Base-by-base conservation (phyloP, 1,284 basidiomycete species). In the Trametes polyzona region DNA sequence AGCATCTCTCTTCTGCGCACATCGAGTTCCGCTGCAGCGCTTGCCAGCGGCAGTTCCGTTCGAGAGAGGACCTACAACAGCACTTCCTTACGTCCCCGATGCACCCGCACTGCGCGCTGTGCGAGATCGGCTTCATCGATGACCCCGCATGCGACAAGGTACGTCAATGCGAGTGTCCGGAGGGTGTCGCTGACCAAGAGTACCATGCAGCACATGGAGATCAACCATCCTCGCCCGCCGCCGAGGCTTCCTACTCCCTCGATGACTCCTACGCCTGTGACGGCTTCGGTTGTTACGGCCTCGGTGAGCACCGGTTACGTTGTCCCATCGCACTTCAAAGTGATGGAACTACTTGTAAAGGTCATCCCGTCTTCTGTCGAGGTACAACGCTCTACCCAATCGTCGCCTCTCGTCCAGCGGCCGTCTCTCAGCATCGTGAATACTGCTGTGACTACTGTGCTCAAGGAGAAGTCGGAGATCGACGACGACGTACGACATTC, bases 1-100 rank as follows among this genome's bases (percentile, higher is more conserved):
- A 67, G 66, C 66, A 67, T 29, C 39, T 65, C 12, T 46, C 55
- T 17, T 30, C 42, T 8, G 50, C 55, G 3, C 66, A 66, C 36
- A 47, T 61, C 1, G 57, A 57, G 21, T 23, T 44, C 2, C 51
- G 47, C 5, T 65, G 61, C 33, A 41, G 33, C 12, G 46, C 29
- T 11, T 65, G 65, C 54, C 48, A 33, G 21, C 40, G 59, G 11
- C 62, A 59, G 26, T 46, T 64, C 21, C 47, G 55, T 4, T 42
- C 50, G 1, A 42, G 40, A 1, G 63, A 63, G 8, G 52, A 62
- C 2, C 37, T 63, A 17, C 50, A 59, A 19, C 41, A 47, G 11
- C 64, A 65, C 37, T 65, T 58, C 37, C 23, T 58, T 3, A 47
- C 30, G 3, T 63, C 64, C 16, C 42, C 58, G 3, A 50, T 52